Evolutionary conservation across 2,329 filamentous ascomycete genomes (phyloP), one percentile per base, ranked within the genome.

Genomic region (Colletotrichum filicis): DNA sequence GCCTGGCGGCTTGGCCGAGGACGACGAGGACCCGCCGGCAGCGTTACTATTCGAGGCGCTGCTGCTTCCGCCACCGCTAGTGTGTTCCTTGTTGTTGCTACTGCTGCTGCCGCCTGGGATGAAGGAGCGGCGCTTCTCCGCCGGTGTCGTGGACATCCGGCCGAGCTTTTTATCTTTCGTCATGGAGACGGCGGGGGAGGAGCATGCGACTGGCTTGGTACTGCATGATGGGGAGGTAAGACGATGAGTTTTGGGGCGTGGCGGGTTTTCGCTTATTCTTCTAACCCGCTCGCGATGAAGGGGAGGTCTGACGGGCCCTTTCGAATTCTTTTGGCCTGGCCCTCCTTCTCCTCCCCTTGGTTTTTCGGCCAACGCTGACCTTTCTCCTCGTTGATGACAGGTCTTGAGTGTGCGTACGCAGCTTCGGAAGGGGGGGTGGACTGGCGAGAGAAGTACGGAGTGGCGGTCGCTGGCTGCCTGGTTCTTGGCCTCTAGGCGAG

Each of bases 91-190:
- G 62, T 64, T 68, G 76, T 66, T 77, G 77, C 64, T 79, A 79
- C 62, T 62, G 63, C 46, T 60, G 52, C 24, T 58, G 66, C 69
- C 76, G 65, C 73, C 73, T 66, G 71, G 71, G 9, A 68, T 74
- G 49, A 76, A 78, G 67, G 79, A 81, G 74, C 85, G 85, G 77
- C 85, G 85, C 79, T 86, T 87, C 73, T 88, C 85, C 59, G 85
- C 84, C 56, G 85, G 79, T 57, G 64, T 66, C 52, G 67, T 60
- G 52, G 73, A 74, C 72, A 74, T 75, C 46, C 73, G 73, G 30
- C 65, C 57, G 57, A 71, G 61, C 66, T 75, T 75, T 66, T 74
- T 74, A 63, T 75, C 74, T 75, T 75, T 75, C 66, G 73, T 75
- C 74, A 75, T 75, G 68, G 59, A 66, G 55, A 69, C 69, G 68